These are phyloP conservation scores for Neoboletus subvelutipes DNA, from an alignment of 768 basidiomycete genomes.

Conservation along the genomic window DNA sequence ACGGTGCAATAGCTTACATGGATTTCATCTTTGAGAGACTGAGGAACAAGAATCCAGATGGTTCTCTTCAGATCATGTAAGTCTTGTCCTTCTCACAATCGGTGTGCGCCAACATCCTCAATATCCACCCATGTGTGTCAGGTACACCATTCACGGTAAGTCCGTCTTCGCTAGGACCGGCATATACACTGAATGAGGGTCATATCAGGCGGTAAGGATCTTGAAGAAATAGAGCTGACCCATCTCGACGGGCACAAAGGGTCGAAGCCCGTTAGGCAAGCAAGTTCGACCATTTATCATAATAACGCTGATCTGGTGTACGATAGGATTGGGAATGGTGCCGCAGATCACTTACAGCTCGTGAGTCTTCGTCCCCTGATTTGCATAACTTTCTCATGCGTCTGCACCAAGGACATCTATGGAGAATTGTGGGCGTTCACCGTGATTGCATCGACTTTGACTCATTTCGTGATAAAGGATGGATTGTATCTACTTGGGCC, in stretches of 20 bases:
- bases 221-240: slow-evolving; percentile 78
- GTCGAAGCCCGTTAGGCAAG: slow-evolving; percentile 72
- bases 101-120: neutral
- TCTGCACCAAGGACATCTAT: slow-evolving; percentile 79
- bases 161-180: neutral
- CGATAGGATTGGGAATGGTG: slow-evolving; percentile 86
- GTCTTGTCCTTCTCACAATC: neutral
- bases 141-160: slow-evolving; percentile 87
- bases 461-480: slow-evolving; percentile 46
- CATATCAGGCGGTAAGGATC: slow-evolving; percentile 61
- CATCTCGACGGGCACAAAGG: slow-evolving; percentile 91
- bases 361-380: slow-evolving; percentile 38
- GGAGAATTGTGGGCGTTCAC: slow-evolving; percentile 68
- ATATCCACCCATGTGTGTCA: slow-evolving; percentile 6
- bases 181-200: neutral
- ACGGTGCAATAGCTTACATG: slow-evolving; percentile 62
- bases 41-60: slow-evolving; percentile 82
- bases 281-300: neutral
- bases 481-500: slow-evolving; percentile 96
- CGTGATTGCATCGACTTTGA: neutral
- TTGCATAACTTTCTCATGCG: neutral
- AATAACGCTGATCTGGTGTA: slow-evolving; percentile 1
- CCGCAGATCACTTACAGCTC: slow-evolving; percentile 89
- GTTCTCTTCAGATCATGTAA: slow-evolving; percentile 91
- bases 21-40: slow-evolving; percentile 88